Conservation (phyloP, 2,329 filamentous ascomycete genomes). For the Trichoderma sp. region DNA sequence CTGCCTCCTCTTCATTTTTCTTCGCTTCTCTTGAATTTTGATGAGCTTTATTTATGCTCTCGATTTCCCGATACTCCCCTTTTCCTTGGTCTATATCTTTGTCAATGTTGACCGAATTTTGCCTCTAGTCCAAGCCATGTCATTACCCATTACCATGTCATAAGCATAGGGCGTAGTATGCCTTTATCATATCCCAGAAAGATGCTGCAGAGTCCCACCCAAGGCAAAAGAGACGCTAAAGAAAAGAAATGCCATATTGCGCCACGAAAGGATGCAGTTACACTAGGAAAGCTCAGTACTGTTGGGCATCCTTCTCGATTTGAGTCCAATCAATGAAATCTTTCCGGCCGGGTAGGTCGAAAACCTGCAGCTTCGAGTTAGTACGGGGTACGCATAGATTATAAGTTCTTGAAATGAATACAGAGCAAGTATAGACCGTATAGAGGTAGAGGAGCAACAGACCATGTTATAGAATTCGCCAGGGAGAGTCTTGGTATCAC, state of each 20-base stretch:
- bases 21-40: neutral
- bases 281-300: neutral
- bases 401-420: neutral
- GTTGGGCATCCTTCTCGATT: neutral
- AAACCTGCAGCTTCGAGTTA: neutral
- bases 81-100: neutral
- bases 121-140: neutral
- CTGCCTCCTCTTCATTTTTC: neutral
- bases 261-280: neutral
- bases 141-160: neutral
- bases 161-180: neutral
- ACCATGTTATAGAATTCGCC: constrained; percentile 85
- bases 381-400: neutral
- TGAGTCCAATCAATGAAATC: neutral
- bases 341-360: neutral
- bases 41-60: neutral
- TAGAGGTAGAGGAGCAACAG: constrained; percentile 27
- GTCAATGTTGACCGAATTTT: neutral
- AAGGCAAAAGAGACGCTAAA: neutral
- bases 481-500: constrained; percentile 69
- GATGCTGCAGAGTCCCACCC: neutral
- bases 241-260: neutral
- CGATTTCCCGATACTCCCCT: neutral
- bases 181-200: neutral
- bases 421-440: neutral